Conservation (phyloP, 73 alveolate genomes). For the Stentor coeruleus region DNA sequence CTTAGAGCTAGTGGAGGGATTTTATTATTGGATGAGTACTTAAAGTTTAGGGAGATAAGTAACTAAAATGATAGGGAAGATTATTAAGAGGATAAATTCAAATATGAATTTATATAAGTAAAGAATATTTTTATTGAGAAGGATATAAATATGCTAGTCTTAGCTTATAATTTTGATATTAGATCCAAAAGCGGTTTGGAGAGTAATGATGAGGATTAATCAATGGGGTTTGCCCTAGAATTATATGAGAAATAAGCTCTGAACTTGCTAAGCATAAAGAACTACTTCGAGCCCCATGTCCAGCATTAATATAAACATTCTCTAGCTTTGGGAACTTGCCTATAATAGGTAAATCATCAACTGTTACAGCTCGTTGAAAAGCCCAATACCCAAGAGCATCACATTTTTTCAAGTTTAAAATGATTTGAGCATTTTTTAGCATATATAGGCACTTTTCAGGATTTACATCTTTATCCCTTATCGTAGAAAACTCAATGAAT, state of each 20-base stretch:
- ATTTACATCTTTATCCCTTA: neutral
- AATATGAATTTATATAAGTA: no score
- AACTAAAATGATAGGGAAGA: neutral
- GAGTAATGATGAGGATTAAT: neutral
- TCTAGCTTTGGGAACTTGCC: neutral
- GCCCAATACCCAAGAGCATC: neutral
- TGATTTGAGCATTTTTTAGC: neutral
- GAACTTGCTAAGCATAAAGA: neutral
- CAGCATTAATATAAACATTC: conserved; percentile 20
- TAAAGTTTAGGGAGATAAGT: neutral
- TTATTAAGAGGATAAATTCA: no score
- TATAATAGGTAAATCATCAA: conserved; percentile 23
- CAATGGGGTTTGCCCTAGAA: conserved; percentile 11
- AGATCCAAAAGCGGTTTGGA: neutral
- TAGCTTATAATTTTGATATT: no score
- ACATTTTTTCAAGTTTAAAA: neutral
- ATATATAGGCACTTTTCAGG: neutral
- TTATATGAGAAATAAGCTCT: conserved; percentile 19
- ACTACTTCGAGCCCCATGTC: conserved; percentile 27
- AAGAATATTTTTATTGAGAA: no score
- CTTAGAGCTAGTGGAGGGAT: conserved; percentile 2
- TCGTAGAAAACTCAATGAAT: neutral
- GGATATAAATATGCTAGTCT: no score
- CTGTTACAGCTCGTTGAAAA: conserved; percentile 19
- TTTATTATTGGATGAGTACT: neutral